Conservation (phyloP, 768 basidiomycete species). For the Strobilomyces confusus region DNA sequence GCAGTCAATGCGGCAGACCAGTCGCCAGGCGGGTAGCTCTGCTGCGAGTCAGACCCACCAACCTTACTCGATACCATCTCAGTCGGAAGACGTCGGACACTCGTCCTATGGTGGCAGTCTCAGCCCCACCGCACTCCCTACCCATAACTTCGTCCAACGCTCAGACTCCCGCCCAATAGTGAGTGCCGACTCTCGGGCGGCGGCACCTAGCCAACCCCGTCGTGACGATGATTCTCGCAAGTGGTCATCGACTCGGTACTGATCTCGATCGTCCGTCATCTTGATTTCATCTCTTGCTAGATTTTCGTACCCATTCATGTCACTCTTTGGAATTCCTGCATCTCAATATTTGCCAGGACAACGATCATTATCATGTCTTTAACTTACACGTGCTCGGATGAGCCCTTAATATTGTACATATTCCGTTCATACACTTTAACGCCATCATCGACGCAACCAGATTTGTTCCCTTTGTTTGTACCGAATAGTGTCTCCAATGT, state of each 20-base stretch:
- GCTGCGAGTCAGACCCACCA: slow-evolving; percentile 44
- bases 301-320: slow-evolving; percentile 34
- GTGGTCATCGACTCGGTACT: slow-evolving; percentile 46
- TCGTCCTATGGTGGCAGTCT: slow-evolving; percentile 34
- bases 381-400: slow-evolving; percentile 30
- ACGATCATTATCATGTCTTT: slow-evolving; percentile 34
- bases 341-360: slow-evolving; percentile 32
- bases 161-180: slow-evolving; percentile 37
- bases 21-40: slow-evolving; percentile 54
- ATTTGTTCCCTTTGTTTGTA: slow-evolving; percentile 23
- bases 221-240: slow-evolving; percentile 47
- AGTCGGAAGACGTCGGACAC: slow-evolving; percentile 31
- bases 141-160: slow-evolving; percentile 38
- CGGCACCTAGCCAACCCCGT: slow-evolving; percentile 34
- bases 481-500: slow-evolving; percentile 21
- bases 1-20: slow-evolving; percentile 77
- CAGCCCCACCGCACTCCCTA: slow-evolving; percentile 27
- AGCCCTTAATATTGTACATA: slow-evolving; percentile 37
- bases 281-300: slow-evolving; percentile 34
- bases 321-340: slow-evolving; percentile 31
- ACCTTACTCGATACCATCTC: slow-evolving; percentile 42
- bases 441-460: slow-evolving; percentile 26
- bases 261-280: slow-evolving; percentile 34
- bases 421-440: slow-evolving; percentile 28
- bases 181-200: slow-evolving; percentile 27